Evolutionary conservation across 345 rosid genomes (phyloP).

Genomic region (Eucalyptus erythrocorys): DNA sequence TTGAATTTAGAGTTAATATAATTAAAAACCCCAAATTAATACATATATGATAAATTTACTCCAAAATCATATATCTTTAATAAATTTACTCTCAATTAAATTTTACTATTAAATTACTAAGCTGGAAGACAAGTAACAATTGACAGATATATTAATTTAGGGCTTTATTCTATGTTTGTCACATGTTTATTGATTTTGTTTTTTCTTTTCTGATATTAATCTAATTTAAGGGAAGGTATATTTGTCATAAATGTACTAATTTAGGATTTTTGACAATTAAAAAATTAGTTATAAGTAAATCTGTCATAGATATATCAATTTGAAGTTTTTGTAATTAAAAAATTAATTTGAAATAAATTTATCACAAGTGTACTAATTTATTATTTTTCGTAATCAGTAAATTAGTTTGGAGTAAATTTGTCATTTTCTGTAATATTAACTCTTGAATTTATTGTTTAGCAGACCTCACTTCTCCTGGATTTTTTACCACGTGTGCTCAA

Average conservation of each 20-base stretch:
- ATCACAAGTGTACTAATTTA: accelerated
- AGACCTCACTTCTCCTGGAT: neutral
- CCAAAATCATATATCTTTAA: accelerated
- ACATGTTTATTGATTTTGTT: accelerated
- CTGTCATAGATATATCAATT: accelerated
- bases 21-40: accelerated
- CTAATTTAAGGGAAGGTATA: accelerated
- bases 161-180: accelerated
- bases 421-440: too few relatives aligned
- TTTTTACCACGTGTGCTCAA: accelerated
- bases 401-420: accelerated
- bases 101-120: too few relatives aligned
- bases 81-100: too few relatives aligned
- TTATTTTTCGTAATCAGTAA: accelerated
- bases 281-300: too few relatives aligned
- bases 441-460: neutral
- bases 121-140: accelerated
- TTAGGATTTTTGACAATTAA: accelerated
- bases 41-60: accelerated
- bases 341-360: accelerated
- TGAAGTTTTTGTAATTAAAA: too few relatives aligned
- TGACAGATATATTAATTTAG: accelerated
- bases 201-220: accelerated
- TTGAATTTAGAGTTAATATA: too few relatives aligned
- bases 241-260: too few relatives aligned